Conservation (phyloP, 352 stramenopile species). For the Paralagenidium karlingii region DNA sequence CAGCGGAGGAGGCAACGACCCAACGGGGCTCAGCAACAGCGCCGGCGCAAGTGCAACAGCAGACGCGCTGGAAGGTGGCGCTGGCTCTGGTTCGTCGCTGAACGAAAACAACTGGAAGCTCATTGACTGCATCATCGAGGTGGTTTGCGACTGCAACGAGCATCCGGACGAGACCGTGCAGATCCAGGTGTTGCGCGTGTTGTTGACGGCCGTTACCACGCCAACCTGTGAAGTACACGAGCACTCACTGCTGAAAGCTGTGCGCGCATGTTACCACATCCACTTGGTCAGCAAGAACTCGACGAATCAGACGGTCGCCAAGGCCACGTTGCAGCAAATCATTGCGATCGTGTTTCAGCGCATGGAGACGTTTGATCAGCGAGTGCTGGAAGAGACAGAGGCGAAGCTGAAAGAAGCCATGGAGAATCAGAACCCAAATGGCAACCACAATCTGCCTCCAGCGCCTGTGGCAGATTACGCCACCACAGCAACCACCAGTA, state of each 20-base stretch:
- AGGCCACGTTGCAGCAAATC: conserved; percentile 96
- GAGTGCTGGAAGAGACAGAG: conserved; percentile 55
- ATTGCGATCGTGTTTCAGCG: conserved; percentile 93
- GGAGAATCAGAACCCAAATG: not conserved
- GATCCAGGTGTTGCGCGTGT: conserved; percentile 86
- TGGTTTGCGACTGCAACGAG: conserved; percentile 86
- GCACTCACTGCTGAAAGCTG: conserved; percentile 88
- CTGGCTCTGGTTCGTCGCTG: conserved; percentile 7
- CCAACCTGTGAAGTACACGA: conserved; percentile 86
- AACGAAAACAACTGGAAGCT: conserved; percentile 54
- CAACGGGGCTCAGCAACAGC: not conserved
- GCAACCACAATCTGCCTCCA: not conserved
- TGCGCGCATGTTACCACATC: conserved; percentile 95
- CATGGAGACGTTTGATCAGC: conserved; percentile 89
- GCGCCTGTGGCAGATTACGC: too few species aligned
- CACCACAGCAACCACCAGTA: too few species aligned
- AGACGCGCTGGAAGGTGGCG: conserved; percentile 7
- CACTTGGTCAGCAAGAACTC: conserved; percentile 86
- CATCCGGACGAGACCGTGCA: conserved; percentile 86
- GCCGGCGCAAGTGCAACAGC: not conserved
- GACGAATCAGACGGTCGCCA: conserved; percentile 95
- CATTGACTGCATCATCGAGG: conserved; percentile 81
- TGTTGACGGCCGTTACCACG: conserved; percentile 86
- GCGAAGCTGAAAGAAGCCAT: conserved; percentile 30
- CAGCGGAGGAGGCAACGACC: conserved; percentile 5